Percentiles rank a stretch among this genome's conserved stretches.
Evolutionary conservation across 2,329 filamentous ascomycete species (phyloP).

Genomic region (Fusarium pseudonygamai): DNA sequence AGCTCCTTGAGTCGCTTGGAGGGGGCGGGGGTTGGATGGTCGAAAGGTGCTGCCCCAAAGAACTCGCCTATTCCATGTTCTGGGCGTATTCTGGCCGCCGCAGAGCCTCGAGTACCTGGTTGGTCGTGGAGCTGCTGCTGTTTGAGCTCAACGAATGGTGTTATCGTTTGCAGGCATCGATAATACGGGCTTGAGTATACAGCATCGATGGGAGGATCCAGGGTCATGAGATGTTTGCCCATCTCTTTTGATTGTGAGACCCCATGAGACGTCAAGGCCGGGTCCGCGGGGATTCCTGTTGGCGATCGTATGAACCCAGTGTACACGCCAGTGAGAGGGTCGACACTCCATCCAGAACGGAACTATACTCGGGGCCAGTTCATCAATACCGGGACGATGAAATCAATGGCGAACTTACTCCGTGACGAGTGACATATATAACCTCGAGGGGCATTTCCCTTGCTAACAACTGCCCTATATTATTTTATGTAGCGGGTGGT

Average conservation of each 20-base stretch:
- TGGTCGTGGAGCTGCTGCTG: conserved; percentile 32
- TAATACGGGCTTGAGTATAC: conserved; percentile 91
- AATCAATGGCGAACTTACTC: conserved; percentile 63
- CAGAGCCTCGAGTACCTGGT: conserved; percentile 10
- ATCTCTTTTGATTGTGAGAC: conserved; percentile 85
- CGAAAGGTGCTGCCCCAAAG: conserved; percentile 87
- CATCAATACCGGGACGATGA: conserved; percentile 25
- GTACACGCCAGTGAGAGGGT: conserved; percentile 83
- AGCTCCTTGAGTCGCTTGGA: conserved; percentile 69
- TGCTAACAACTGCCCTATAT: background rate
- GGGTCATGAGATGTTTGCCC: conserved; percentile 67
- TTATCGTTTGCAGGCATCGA: conserved; percentile 85
- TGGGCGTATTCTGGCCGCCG: conserved; percentile 57
- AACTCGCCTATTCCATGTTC: conserved; percentile 80
- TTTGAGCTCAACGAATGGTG: conserved; percentile 68
- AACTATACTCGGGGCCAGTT: conserved; percentile 65
- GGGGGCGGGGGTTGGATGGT: conserved; percentile 81
- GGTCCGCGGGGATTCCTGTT: conserved; percentile 88
- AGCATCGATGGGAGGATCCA: conserved; percentile 74
- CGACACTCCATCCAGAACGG: conserved; percentile 88
- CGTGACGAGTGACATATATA: conserved; percentile 80
- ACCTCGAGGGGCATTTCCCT: conserved; percentile 70
- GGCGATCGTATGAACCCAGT: conserved; percentile 77
- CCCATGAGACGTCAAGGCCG: conserved; percentile 86
- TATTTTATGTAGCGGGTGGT: background rate